Evolutionary conservation across 2,329 filamentous ascomycete genomes (phyloP).

Genomic region (Hypoxylon sp.): DNA sequence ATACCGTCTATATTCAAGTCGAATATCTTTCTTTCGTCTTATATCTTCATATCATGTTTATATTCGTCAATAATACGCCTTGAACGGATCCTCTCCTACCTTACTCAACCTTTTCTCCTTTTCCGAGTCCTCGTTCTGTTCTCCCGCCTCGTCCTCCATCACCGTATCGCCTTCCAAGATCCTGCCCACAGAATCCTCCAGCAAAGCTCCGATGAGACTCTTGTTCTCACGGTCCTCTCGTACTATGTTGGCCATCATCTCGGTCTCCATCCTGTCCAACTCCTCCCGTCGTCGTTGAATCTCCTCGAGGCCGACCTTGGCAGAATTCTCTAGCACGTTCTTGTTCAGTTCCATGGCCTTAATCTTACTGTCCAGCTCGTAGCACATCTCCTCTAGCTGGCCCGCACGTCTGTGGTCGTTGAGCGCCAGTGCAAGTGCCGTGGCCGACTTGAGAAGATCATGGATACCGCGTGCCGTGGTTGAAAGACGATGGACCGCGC

Average conservation of each 20-base stretch:
- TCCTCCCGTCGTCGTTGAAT: conserved; percentile 48
- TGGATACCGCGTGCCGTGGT: conserved; percentile 41
- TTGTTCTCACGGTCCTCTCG: conserved; percentile 44
- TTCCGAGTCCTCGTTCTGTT: conserved; percentile 6
- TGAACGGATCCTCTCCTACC: neutral
- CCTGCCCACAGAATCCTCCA: conserved; percentile 41
- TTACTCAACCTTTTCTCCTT: neutral
- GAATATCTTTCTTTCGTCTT: neutral
- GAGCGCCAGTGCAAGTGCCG: conserved; percentile 42
- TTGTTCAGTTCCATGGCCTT: conserved; percentile 47
- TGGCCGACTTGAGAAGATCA: conserved; percentile 42
- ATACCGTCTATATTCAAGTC: neutral
- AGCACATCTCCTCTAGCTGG: conserved; percentile 42
- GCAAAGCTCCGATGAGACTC: conserved; percentile 40
- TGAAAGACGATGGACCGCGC: conserved; percentile 46
- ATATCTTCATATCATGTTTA: neutral
- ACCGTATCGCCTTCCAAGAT: conserved; percentile 25
- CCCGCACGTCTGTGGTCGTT: conserved; percentile 41
- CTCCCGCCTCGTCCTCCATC: conserved; percentile 2
- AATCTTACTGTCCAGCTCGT: conserved; percentile 43
- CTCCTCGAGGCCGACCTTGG: conserved; percentile 41
- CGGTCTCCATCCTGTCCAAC: conserved; percentile 47
- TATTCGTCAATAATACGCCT: neutral
- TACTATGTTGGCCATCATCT: conserved; percentile 41
- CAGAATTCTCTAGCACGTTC: conserved; percentile 44